Base-by-base conservation (phyloP, 208 protist genomes). In the Angomonas deanei region DNA sequence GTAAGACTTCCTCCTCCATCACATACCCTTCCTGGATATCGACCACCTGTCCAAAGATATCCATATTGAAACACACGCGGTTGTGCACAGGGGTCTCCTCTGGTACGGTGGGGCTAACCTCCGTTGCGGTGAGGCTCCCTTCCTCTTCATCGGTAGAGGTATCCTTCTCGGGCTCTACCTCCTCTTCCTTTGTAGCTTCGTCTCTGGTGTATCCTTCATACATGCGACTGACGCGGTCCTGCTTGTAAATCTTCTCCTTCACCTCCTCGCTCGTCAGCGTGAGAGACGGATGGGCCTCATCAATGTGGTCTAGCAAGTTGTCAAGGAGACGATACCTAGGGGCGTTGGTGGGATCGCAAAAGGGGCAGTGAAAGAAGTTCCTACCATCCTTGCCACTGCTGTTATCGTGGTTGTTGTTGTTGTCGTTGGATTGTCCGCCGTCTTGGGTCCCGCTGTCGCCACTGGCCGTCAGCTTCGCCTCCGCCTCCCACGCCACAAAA, bases 11-110 rank as follows among this genome's bases (percentile, higher is more conserved):
- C 2, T 57, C 64, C 3, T 66, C 23, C 8, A 76, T 81, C 6
- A 90, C 47, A 48, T 76, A 93, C 5, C 86, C 86, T 30, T 86
- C 74, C 54, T 93, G 86, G 11, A 88, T 72, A 54, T 93, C 86
- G 1, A 69, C 66, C 48, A 93, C 76, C 10, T 59, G 61, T n/a
- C 86, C 86, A 1, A 90, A 48, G 13, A 90, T 24, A 10, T 86
- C 69, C 8, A 72, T 74, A 68, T 93, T 93, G 42, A 64, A 79
- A 5, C 66, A 63, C 10, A 62, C 27, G 26, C 86, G 82, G n/a
- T 78, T 69, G 63, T 93, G 86, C 28, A 89, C 75, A 32, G 72
- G 70, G 15, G 79, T 60, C 26, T 72, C 56, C 8, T 53, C 48
- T 21, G 1, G 21, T 0, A 32, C 70, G 11, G 23, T 31, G 2